Evolutionary conservation across 352 stramenopile genomes (phyloP).

Genomic region (Blastocystis hominis): DNA sequence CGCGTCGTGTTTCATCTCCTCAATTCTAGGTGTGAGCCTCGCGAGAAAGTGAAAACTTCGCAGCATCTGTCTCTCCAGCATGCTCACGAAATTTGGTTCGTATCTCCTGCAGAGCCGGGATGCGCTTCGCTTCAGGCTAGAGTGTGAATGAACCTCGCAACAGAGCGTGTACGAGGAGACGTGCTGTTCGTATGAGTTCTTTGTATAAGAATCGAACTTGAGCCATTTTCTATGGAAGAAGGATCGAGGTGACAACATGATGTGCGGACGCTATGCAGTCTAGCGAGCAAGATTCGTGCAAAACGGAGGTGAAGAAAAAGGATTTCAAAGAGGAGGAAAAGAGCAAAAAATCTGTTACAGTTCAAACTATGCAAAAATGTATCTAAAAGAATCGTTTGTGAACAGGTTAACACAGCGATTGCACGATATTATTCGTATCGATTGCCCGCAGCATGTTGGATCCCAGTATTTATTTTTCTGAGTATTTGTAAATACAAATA

Average conservation of each 20-base stretch:
- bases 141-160: background rate
- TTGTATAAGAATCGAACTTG: slow-evolving; percentile 11
- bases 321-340: no score
- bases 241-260: background rate
- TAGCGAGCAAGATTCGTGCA: background rate
- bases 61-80: slow-evolving; percentile 17
- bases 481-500: background rate
- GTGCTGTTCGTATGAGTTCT: background rate
- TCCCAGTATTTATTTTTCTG: slow-evolving; percentile 15
- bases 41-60: background rate
- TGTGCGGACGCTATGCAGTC: background rate
- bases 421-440: background rate
- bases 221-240: slow-evolving; percentile 23
- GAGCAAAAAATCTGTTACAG: no score
- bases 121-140: slow-evolving; percentile 32
- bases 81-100: slow-evolving; percentile 49
- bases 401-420: background rate
- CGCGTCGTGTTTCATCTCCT: slow-evolving; percentile 7
- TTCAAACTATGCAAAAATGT: no score
- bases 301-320: background rate
- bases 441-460: slow-evolving; percentile 16
- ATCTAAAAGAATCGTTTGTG: background rate
- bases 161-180: slow-evolving; percentile 23
- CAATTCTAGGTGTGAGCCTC: background rate
- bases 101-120: slow-evolving; percentile 30